phyloP scores from a whole-genome alignment of 2,329 filamentous ascomycete species.

The Neocucurbitaria cava region DNA sequence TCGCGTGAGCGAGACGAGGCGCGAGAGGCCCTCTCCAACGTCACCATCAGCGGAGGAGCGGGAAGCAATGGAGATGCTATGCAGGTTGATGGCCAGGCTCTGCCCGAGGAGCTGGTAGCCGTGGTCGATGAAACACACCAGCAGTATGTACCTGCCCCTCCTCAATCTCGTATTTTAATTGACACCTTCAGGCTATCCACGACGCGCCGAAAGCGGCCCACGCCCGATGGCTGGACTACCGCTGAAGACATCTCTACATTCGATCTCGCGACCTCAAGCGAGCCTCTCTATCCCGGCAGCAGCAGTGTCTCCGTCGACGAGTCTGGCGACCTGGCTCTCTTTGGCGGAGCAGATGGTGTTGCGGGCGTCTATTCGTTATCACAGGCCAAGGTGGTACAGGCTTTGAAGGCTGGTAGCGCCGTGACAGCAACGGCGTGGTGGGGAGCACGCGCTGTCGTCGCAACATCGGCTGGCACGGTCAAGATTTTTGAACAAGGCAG shows the following conservation, averaged over 20 bases:
- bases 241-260: conserved; percentile 72
- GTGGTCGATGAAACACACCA: conserved; percentile 83
- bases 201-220: conserved; percentile 84
- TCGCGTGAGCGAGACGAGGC: conserved; percentile 94
- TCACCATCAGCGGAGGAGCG: conserved; percentile 71
- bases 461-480: conserved; percentile 76
- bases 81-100: conserved; percentile 83
- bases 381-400: conserved; percentile 75
- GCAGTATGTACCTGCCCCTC: conserved; percentile 63
- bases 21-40: conserved; percentile 82
- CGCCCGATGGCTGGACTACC: conserved; percentile 86
- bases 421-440: conserved; percentile 73
- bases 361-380: conserved; percentile 81
- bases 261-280: conserved; percentile 60
- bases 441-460: conserved; percentile 72
- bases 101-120: conserved; percentile 74
- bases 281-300: conserved; percentile 66
- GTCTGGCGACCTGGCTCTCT: conserved; percentile 70
- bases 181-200: conserved; percentile 73
- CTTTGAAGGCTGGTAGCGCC: conserved; percentile 68
- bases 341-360: conserved; percentile 77
- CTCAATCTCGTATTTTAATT: conserved; percentile 10
- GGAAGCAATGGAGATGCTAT: conserved; percentile 78
- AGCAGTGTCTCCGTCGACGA: conserved; percentile 65
- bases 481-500: conserved; percentile 78